Base-by-base conservation (phyloP, 2,329 filamentous ascomycete species). In the Hymenoscyphus salicellus region DNA sequence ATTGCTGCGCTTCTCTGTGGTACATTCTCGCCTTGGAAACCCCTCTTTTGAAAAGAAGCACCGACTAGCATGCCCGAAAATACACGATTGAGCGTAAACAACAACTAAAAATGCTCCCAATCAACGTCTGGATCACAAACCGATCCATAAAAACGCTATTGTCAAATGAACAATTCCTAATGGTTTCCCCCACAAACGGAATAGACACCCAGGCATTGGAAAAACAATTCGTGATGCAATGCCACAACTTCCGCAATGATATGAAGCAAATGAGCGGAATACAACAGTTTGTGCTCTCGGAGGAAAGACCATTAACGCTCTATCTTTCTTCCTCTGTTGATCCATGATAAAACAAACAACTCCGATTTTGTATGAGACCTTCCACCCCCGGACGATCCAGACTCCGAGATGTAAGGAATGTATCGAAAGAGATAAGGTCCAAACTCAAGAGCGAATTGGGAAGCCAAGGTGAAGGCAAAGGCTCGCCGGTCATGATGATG, bases 391-490 rank as follows among this genome's bases (percentile, higher is more conserved):
- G 46, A 52, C 46, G 20, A 52, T 52, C 46, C 46, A 52, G 14
- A 52, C 20, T 23, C 46, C 20, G 20, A 26, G 20, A 52, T 52
- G 46, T 26, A 1, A 33, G n/a, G 23, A 20, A 20, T 26, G 33
- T 61, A 55, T 55, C 30, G 36, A 55, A 55, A 61, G 56, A 30
- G 3, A 23, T 20, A 46, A 55, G 11, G 28, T 61, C 60, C 60
- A 52, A 56, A 56, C 43, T 38, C 60, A 36, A 55, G 55, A 36
- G 38, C 58, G 28, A 52, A 62, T 33, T 58, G 49, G 59, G 1
- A 49, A 55, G 46, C 4, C 43, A 59, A 30, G 38, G 30, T 55
- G 49, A 56, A 28, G 46, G 38, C 20, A 43, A 17, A 11, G 60
- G 30, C 60, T 28, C 32, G 28, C 26, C 11, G 52, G 36, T 20